Percentiles rank a stretch among this genome's conserved stretches.
These are phyloP conservation scores for Tylopilus orsonianus DNA, from an alignment of 1,284 basidiomycete genomes.

Conservation along the genomic window DNA sequence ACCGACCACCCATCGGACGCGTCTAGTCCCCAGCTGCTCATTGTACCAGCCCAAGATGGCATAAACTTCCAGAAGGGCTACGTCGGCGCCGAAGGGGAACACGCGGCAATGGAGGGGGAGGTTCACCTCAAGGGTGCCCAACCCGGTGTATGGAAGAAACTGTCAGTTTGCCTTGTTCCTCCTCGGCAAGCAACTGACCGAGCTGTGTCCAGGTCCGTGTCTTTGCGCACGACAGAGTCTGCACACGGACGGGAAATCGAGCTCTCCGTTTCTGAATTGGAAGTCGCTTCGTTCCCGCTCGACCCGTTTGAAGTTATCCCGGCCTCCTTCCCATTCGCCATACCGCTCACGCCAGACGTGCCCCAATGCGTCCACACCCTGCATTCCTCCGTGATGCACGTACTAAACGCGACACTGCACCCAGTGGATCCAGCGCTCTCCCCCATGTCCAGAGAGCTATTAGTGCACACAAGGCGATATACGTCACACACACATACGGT, in stretches of 20 bases:
- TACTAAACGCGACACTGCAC: slow-evolving; percentile 62
- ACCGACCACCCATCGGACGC: slow-evolving; percentile 12
- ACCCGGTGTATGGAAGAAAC: slow-evolving; percentile 57
- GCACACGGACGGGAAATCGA: slow-evolving; percentile 63
- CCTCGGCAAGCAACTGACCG: slow-evolving; percentile 11
- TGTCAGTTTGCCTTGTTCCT: slow-evolving; percentile 43
- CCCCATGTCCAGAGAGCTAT: slow-evolving; percentile 53
- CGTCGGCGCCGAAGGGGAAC: slow-evolving; percentile 74
- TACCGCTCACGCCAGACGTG: slow-evolving; percentile 70
- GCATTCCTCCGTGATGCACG: slow-evolving; percentile 65
- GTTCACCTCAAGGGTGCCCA: slow-evolving; percentile 72
- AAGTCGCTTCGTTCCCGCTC: slow-evolving; percentile 45
- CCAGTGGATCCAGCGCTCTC: slow-evolving; percentile 43
- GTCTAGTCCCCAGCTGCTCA: slow-evolving; percentile 54
- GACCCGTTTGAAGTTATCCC: slow-evolving; percentile 44
- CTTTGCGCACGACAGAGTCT: slow-evolving; percentile 64
- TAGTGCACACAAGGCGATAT: slow-evolving; percentile 72
- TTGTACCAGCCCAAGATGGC: slow-evolving; percentile 62
- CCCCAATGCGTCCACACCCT: slow-evolving; percentile 75
- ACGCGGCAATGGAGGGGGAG: slow-evolving; percentile 79
- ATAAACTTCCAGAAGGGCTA: slow-evolving; percentile 79
- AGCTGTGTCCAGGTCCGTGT: slow-evolving; percentile 50
- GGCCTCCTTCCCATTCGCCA: slow-evolving; percentile 69
- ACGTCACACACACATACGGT: slow-evolving; percentile 59
- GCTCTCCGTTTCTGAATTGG: slow-evolving; percentile 52